Evolutionary conservation across 306 rosid species (phyloP).

Genomic region (Quercus alba): DNA sequence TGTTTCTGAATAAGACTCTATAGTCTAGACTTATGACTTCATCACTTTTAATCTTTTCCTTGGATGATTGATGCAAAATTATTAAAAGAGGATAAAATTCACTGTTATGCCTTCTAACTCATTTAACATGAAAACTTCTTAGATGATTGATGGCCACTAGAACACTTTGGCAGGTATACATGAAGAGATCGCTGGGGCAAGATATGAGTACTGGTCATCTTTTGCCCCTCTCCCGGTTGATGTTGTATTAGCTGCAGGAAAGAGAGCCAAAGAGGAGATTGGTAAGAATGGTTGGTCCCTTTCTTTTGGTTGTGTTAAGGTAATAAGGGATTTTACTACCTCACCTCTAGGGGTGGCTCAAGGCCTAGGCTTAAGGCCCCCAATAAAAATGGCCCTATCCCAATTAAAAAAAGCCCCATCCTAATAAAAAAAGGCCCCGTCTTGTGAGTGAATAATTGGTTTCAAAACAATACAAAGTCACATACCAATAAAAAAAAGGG

Average conservation of each 20-base stretch:
- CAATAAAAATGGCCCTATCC: too few species aligned
- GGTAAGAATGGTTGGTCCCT: slow-evolving; percentile 28
- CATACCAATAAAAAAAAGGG: too few species aligned
- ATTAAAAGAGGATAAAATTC: background rate
- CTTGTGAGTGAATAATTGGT: too few species aligned
- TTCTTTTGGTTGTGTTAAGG: background rate
- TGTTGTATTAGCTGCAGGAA: slow-evolving; percentile 73
- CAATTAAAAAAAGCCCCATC: too few species aligned
- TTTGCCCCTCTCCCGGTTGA: slow-evolving; percentile 63
- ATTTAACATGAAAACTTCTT: background rate
- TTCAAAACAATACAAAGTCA: too few species aligned
- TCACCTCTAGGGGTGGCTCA: background rate
- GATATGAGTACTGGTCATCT: slow-evolving; percentile 72
- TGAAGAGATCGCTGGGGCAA: slow-evolving; percentile 74
- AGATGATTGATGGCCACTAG: slow-evolving; percentile 1
- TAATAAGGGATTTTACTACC: background rate
- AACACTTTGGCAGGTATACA: slow-evolving; percentile 61
- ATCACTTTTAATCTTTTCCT: too few species aligned
- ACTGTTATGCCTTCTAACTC: background rate
- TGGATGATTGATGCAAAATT: too few species aligned
- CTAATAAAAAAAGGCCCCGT: too few species aligned
- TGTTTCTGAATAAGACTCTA: background rate
- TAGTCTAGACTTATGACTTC: too few species aligned
- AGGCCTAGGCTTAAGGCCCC: too few species aligned
- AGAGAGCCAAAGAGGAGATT: slow-evolving; percentile 62